Evolutionary conservation across 768 basidiomycete genomes (phyloP), one percentile per base, ranked within the genome.

Genomic region (Lactifluus echinatus): DNA sequence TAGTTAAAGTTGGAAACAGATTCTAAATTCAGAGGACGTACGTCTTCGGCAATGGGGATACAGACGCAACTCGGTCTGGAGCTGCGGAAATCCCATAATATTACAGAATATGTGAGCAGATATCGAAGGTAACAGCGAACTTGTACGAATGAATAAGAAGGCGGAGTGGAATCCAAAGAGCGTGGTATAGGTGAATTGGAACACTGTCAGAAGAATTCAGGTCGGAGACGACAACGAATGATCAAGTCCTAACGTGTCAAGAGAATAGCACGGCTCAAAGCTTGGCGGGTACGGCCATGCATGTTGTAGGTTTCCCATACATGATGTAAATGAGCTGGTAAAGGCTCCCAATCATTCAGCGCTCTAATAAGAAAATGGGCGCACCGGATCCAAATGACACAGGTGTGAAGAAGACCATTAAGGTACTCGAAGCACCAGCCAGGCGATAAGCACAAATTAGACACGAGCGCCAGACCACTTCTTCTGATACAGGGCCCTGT

Each of bases 401-500:
- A 0, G 96, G 96, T 2, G 87, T 79, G 0, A 87, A 71, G 63
- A 91, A 88, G 48, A 96, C 79, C 77, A 94, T 83, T 34, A 76
- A 75, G 40, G 58, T 65, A 23, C 63, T 75, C 0, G 80, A 77
- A 2, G 76, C 74, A 17, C 81, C 82, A 0, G 84, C 79, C 50
- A 95, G 76, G 54, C 83, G 76, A 63, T 89, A 87, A 8, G 84
- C 76, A 2, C 85, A 74, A 19, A 96, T 74, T 28, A 95, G 78
- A 67, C 91, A 93, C 0, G 89, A 83, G 26, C 96, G 76, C 68
- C 96, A 98, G 8, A 91, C 89, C 24, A 96, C 56, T 70, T 98
- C 95, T 72, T 99, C 95, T 0, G 94, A 94, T 33, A 93, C 70
- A 0, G 95, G 95, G 3, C 79, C 93, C 92, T 93, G 49, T n/a